phyloP scores from a whole-genome alignment of 306 rosid species.

The Trifolium dubium region DNA sequence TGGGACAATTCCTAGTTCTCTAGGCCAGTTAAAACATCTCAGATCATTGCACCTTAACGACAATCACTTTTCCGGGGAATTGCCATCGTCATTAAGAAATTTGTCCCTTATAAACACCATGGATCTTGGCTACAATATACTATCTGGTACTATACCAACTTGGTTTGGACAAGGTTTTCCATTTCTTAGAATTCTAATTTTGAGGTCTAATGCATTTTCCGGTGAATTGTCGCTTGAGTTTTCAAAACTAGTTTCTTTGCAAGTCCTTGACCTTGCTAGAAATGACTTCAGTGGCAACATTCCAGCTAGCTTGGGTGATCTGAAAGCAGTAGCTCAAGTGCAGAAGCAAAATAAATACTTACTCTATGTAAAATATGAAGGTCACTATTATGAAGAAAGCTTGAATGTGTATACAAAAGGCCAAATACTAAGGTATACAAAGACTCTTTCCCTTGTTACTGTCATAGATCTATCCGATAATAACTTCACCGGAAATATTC shows the following conservation, averaged over 20 bases:
- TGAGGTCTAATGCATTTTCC: conserved; percentile 4
- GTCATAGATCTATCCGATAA: not conserved
- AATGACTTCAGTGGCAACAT: not conserved
- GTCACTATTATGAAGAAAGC: not conserved
- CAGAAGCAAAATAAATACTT: not conserved
- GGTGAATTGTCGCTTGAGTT: not conserved
- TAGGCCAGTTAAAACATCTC: not conserved
- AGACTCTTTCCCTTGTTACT: conserved; percentile 7
- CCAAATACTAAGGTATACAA: not conserved
- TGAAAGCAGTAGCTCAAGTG: not conserved
- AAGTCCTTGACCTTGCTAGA: conserved; percentile 16
- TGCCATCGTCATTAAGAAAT: not conserved
- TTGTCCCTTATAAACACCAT: not conserved
- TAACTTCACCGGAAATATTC: not conserved
- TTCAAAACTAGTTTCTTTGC: not conserved
- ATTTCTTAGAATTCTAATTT: not conserved
- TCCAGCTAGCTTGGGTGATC: not conserved
- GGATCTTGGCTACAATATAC: not conserved
- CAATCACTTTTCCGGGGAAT: not conserved
- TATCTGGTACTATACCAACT: not conserved
- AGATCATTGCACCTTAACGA: conserved; percentile 5
- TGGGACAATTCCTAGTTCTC: not conserved
- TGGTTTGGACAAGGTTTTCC: conserved; percentile 3
- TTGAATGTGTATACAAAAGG: not conserved
- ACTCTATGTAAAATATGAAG: not conserved